Conservation (phyloP, 768 basidiomycete genomes). For the Amanita brunnescens region DNA sequence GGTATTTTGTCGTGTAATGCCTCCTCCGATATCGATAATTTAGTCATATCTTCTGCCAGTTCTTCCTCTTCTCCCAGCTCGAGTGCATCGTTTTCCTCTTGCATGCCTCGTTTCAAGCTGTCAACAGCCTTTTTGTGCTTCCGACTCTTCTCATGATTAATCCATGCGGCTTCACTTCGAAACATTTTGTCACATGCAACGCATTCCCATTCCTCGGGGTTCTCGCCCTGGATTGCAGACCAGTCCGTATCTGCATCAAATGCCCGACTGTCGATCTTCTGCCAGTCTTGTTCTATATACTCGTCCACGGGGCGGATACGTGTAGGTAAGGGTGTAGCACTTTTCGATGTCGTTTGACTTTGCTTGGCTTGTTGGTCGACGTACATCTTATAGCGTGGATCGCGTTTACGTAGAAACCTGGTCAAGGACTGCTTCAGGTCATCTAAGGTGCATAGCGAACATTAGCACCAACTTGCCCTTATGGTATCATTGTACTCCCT, state of each 20-base stretch:
- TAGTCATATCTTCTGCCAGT: neutral
- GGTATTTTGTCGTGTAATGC: neutral
- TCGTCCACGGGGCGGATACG: slow-evolving; percentile 25
- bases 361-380: slow-evolving; percentile 39
- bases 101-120: slow-evolving; percentile 68
- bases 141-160: slow-evolving; percentile 92
- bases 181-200: slow-evolving; percentile 91
- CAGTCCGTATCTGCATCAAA: slow-evolving; percentile 62
- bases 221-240: slow-evolving; percentile 62
- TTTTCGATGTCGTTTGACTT: slow-evolving; percentile 20
- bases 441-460: neutral
- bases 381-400: slow-evolving; percentile 76
- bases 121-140: slow-evolving; percentile 90
- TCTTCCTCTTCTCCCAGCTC: slow-evolving; percentile 33
- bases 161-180: slow-evolving; percentile 88
- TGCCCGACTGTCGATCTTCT: slow-evolving; percentile 42
- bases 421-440: slow-evolving; percentile 48
- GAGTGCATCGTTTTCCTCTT: slow-evolving; percentile 60
- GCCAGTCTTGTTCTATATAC: slow-evolving; percentile 90
- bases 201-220: slow-evolving; percentile 85
- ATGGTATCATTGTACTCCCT: slow-evolving; percentile 92
- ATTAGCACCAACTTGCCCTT: slow-evolving; percentile 41
- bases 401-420: slow-evolving; percentile 75
- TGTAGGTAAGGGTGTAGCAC: slow-evolving; percentile 18
- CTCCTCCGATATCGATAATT: neutral